These are phyloP conservation scores for Penicillium sp. DNA, from an alignment of 2,329 filamentous ascomycete species.

Conservation along the genomic window DNA sequence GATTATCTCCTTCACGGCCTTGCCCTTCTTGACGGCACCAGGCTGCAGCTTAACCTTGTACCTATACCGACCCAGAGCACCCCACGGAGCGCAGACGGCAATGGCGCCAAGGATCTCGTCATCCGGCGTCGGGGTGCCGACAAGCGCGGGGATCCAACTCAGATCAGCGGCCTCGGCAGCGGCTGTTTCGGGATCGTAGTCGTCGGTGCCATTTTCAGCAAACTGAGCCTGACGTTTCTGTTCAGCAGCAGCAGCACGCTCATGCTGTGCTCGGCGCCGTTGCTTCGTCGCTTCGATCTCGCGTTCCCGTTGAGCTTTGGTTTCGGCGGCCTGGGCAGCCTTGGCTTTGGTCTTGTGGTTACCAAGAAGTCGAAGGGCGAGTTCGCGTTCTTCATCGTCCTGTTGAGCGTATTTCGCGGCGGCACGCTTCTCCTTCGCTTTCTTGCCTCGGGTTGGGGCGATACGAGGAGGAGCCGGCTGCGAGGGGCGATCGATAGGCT, in stretches of 20 bases:
- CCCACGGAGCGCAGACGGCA: conserved; percentile 60
- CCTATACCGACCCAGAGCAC: conserved; percentile 64
- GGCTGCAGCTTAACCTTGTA: conserved; percentile 96
- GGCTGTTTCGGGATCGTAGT: conserved; percentile 52
- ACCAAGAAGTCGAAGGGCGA: conserved; percentile 83
- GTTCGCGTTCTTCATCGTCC: conserved; percentile 83
- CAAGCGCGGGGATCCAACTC: conserved; percentile 60
- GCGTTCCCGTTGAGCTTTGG: conserved; percentile 64
- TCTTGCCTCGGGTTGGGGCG: conserved; percentile 61
- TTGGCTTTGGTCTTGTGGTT: conserved; percentile 54
- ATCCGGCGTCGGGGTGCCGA: conserved; percentile 70
- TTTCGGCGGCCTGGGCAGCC: conserved; percentile 55
- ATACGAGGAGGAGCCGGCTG: conserved; percentile 21
- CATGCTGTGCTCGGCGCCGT: conserved; percentile 73
- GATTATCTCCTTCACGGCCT: conserved; percentile 86
- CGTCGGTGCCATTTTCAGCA: conserved; percentile 64
- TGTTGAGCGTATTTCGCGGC: conserved; percentile 87
- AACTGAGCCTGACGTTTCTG: conserved; percentile 63
- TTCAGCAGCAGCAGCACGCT: conserved; percentile 61
- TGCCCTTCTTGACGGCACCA: conserved; percentile 84
- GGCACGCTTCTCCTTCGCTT: conserved; percentile 77
- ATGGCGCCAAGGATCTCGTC: conserved; percentile 66
- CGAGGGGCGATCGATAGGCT: conserved; percentile 21
- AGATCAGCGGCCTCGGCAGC: conserved; percentile 46
- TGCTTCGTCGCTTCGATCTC: conserved; percentile 66